A percentile compares a stretch with the other conserved stretches of the same genome.
phyloP scores from a whole-genome alignment of 371 early-diverging fungal species.

The Hamiltosporidium tvaerminnensis region DNA sequence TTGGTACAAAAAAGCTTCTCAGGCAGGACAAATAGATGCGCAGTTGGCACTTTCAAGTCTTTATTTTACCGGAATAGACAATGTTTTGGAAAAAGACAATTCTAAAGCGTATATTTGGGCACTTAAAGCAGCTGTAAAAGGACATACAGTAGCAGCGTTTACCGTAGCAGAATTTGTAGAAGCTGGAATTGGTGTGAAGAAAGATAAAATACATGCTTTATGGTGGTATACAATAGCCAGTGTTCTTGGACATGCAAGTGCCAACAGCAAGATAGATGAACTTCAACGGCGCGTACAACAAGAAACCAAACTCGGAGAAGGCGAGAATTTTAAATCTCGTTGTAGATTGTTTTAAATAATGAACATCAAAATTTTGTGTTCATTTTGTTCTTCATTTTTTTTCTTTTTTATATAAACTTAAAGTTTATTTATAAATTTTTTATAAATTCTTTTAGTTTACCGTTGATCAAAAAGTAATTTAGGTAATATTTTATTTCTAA shows the following conservation, averaged over 20 bases:
- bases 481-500: no score
- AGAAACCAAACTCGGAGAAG: no score
- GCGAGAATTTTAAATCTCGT: no score
- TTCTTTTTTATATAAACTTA: no score
- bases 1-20: conserved; percentile 65
- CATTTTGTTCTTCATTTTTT: no score
- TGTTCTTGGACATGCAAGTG: conserved; percentile 61
- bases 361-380: no score
- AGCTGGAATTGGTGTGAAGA: conserved; percentile 62
- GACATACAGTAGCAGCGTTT: conserved; percentile 60
- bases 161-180: conserved; percentile 66
- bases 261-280: conserved; percentile 30
- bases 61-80: conserved; percentile 58
- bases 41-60: conserved; percentile 67
- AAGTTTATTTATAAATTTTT: no score
- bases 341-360: no score
- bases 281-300: no score
- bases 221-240: conserved; percentile 65
- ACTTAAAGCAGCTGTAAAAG: conserved; percentile 56
- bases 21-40: conserved; percentile 66
- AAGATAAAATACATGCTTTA: conserved; percentile 57
- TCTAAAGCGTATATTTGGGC: conserved; percentile 52
- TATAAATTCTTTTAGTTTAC: no score
- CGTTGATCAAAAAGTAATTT: no score
- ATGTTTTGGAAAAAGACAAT: conserved; percentile 44